These are phyloP conservation scores for Aspergillus sclerotialis DNA, from an alignment of 2,329 filamentous ascomycete species.

Conservation along the genomic window DNA sequence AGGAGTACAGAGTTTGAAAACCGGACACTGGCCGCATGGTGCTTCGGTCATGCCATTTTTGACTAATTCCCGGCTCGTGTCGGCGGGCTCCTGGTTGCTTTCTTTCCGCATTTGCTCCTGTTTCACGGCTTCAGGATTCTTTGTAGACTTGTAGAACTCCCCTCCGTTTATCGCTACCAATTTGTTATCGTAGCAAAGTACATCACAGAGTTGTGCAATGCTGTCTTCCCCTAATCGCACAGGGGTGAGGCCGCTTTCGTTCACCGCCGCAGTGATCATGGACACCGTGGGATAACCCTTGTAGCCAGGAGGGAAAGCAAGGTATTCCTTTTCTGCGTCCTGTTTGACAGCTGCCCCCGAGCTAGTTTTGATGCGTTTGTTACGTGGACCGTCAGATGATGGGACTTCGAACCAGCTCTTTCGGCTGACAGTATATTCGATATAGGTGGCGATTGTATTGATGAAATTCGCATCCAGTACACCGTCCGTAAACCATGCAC, in stretches of 20 bases:
- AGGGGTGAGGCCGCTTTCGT: conserved; percentile 61
- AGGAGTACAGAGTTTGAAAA: conserved; percentile 86
- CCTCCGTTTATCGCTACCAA: conserved; percentile 56
- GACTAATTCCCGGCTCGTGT: conserved; percentile 36
- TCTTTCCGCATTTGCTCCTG: conserved; percentile 27
- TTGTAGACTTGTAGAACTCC: conserved; percentile 42
- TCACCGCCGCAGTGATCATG: conserved; percentile 69
- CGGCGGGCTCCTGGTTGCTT: conserved; percentile 18
- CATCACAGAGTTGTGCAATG: conserved; percentile 77
- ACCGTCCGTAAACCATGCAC: conserved; percentile 89
- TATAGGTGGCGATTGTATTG: conserved; percentile 62
- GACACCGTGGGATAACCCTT: conserved; percentile 72
- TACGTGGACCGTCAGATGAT: conserved; percentile 28
- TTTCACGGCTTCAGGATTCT: conserved; percentile 32
- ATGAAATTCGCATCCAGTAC: conserved; percentile 87
- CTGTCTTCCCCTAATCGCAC: conserved; percentile 65
- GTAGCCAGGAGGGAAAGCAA: conserved; percentile 59
- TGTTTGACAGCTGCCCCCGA: conserved; percentile 24
- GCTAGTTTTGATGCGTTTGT: conserved; percentile 35
- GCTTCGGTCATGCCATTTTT: conserved; percentile 77
- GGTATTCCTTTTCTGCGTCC: conserved; percentile 25
- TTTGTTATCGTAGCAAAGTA: conserved; percentile 81
- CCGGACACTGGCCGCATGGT: conserved; percentile 85
- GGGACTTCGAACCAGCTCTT: conserved; percentile 61
- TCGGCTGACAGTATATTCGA: conserved; percentile 66